These are phyloP conservation scores for Pseudocercospora musae DNA, from an alignment of 2,329 filamentous ascomycete species.

Conservation along the genomic window DNA sequence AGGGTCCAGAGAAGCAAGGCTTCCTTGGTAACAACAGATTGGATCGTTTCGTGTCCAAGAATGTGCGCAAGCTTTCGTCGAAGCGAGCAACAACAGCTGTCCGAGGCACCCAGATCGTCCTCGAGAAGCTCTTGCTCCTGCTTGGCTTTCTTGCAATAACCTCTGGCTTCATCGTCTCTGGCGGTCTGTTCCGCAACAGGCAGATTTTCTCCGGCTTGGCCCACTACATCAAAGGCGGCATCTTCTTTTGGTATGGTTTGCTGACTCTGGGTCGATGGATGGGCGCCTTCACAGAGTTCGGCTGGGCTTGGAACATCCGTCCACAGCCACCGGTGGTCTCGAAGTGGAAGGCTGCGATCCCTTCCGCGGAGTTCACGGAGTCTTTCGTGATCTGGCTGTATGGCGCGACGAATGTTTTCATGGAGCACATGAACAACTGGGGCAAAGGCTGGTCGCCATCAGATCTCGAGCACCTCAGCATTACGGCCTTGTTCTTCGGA, in stretches of 20 bases:
- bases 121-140: slow-evolving; percentile 74
- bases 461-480: slow-evolving; percentile 88
- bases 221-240: slow-evolving; percentile 89
- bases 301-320: slow-evolving; percentile 93
- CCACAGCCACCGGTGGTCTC: slow-evolving; percentile 57
- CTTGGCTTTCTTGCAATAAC: slow-evolving; percentile 71
- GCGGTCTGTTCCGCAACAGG: slow-evolving; percentile 64
- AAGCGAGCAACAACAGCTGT: slow-evolving; percentile 57
- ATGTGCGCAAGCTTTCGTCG: slow-evolving; percentile 33
- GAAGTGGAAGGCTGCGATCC: slow-evolving; percentile 60
- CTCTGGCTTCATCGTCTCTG: slow-evolving; percentile 72
- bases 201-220: slow-evolving; percentile 79
- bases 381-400: slow-evolving; percentile 88
- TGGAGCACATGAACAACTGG: slow-evolving; percentile 78
- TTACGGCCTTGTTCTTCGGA: slow-evolving; percentile 89
- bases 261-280: slow-evolving; percentile 86
- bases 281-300: slow-evolving; percentile 83
- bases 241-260: slow-evolving; percentile 92
- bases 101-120: slow-evolving; percentile 59
- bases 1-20: slow-evolving; percentile 34
- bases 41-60: slow-evolving; percentile 28
- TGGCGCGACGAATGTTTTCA: slow-evolving; percentile 83
- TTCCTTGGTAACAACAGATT: slow-evolving; percentile 42
- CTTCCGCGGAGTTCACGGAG: slow-evolving; percentile 84
- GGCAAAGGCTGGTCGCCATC: slow-evolving; percentile 69